These are phyloP conservation scores for Esteya vermicola DNA, from an alignment of 2,329 filamentous ascomycete species.

Conservation along the genomic window DNA sequence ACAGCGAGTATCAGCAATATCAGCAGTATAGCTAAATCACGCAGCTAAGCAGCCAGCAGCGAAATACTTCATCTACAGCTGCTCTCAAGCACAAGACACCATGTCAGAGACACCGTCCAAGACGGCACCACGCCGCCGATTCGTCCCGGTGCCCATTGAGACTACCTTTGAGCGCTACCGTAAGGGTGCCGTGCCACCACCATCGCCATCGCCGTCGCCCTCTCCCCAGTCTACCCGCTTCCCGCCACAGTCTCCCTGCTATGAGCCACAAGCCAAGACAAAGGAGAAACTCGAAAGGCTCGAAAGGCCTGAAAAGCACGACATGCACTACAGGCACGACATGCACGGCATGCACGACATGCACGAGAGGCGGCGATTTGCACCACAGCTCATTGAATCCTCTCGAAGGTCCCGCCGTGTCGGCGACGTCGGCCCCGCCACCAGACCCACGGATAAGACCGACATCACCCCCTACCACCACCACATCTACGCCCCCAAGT, in stretches of 20 bases:
- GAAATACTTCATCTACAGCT: too few relatives aligned
- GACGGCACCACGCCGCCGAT: slow-evolving; percentile 29
- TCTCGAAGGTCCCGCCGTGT: slow-evolving; percentile 56
- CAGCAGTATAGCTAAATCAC: too few relatives aligned
- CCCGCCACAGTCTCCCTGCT: slow-evolving; percentile 3
- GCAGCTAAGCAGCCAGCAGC: too few relatives aligned
- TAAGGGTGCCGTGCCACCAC: slow-evolving; percentile 34
- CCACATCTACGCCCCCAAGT: slow-evolving; percentile 40
- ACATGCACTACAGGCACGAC: too few relatives aligned
- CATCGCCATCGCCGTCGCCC: slow-evolving; percentile 36
- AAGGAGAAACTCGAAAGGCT: too few relatives aligned
- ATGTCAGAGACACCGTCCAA: slow-evolving; percentile 1
- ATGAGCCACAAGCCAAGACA: slow-evolving; percentile 7
- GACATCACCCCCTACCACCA: slow-evolving; percentile 53
- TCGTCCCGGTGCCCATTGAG: slow-evolving; percentile 57
- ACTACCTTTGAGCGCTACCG: slow-evolving; percentile 50
- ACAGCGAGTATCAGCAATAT: too few relatives aligned
- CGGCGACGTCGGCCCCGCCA: slow-evolving; percentile 48
- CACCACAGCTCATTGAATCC: slow-evolving; percentile 71
- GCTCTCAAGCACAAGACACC: neutral
- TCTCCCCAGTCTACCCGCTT: slow-evolving; percentile 10
- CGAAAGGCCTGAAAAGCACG: too few relatives aligned
- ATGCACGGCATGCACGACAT: too few relatives aligned
- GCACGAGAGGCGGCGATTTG: too few relatives aligned
- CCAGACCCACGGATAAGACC: slow-evolving; percentile 54